A percentile compares a stretch with the other conserved stretches of the same genome.
Conservation (phyloP, 768 basidiomycete species). For the Lepiota venenata region DNA sequence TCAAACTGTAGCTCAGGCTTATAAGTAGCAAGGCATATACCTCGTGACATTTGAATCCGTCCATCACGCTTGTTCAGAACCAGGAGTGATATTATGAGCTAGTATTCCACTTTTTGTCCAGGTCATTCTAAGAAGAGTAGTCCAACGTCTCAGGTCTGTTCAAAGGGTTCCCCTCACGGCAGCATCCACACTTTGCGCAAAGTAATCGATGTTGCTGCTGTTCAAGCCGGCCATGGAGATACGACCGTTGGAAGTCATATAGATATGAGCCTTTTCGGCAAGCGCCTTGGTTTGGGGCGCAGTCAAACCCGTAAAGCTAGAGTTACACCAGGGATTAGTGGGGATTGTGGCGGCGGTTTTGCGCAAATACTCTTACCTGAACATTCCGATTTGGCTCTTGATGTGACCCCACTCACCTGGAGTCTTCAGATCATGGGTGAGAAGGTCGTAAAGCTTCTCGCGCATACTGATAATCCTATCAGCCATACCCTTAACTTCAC, state of each 20-base stretch:
- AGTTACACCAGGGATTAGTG: background rate
- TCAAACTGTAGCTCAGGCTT: background rate
- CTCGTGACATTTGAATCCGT: slow-evolving; percentile 3
- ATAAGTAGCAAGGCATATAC: background rate
- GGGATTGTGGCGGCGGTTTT: background rate
- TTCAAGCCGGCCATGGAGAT: slow-evolving; percentile 95
- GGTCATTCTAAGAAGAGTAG: background rate
- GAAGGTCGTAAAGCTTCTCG: slow-evolving; percentile 71
- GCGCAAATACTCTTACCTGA: slow-evolving; percentile 59
- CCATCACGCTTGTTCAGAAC: background rate
- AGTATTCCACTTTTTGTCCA: slow-evolving; percentile 8
- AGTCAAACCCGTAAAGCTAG: slow-evolving; percentile 84
- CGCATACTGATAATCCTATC: slow-evolving; percentile 93
- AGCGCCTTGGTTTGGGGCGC: slow-evolving; percentile 76
- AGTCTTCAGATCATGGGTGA: slow-evolving; percentile 79
- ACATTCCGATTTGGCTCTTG: slow-evolving; percentile 96
- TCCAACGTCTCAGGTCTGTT: slow-evolving; percentile 11
- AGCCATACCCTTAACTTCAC: slow-evolving; percentile 94
- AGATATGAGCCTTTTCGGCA: slow-evolving; percentile 86
- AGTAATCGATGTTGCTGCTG: slow-evolving; percentile 80
- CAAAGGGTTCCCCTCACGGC: slow-evolving; percentile 78
- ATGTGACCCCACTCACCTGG: slow-evolving; percentile 96
- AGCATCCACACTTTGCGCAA: slow-evolving; percentile 81
- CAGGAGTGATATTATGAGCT: slow-evolving; percentile 4
- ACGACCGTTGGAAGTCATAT: slow-evolving; percentile 92